These are phyloP conservation scores for Solanum ossicruentum DNA, from an alignment of 257 asterid genomes.

Conservation along the genomic window DNA sequence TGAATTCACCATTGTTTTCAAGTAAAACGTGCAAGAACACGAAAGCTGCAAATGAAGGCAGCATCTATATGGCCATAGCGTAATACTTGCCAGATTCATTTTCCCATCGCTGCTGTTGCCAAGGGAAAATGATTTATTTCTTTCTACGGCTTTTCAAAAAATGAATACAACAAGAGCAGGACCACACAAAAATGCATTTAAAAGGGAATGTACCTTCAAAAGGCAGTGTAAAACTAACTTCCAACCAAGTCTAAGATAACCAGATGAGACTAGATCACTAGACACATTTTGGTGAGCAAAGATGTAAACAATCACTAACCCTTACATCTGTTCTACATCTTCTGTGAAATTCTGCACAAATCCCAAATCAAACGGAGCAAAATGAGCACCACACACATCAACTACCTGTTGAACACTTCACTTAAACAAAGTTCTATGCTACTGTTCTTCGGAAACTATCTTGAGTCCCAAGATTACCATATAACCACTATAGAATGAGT, in stretches of 20 bases:
- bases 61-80: neutral
- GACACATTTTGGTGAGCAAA: neutral
- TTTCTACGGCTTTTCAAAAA: neutral
- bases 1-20: neutral
- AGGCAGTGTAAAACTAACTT: neutral
- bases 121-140: neutral
- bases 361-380: neutral
- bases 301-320: neutral
- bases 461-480: neutral
- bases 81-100: neutral
- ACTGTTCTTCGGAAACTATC: neutral
- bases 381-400: neutral
- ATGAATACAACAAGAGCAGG: neutral
- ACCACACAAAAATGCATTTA: neutral
- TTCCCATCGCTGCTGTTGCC: neutral
- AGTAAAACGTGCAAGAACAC: neutral
- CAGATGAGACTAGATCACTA: neutral
- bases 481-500: neutral
- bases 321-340: neutral
- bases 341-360: neutral
- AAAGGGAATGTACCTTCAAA: neutral
- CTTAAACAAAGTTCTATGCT: neutral
- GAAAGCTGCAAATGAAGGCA: neutral
- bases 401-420: neutral
- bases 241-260: neutral